Conservation (phyloP, 805 yeast species). For the Blastobotrys terrestris region DNA sequence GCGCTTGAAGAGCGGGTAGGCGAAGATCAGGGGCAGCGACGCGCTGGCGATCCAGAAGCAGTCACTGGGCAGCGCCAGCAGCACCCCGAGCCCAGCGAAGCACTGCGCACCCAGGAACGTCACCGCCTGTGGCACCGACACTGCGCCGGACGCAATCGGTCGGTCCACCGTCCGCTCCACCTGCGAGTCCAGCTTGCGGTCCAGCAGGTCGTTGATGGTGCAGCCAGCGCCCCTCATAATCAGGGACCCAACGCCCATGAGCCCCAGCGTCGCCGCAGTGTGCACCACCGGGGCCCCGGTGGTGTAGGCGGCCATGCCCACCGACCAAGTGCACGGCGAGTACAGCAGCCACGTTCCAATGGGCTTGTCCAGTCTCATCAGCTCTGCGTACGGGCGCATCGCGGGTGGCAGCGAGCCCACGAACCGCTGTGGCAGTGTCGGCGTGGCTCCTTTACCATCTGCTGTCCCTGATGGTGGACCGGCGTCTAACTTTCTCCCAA, state of each 20-base stretch:
- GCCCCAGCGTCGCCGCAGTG: slow-evolving; percentile 53
- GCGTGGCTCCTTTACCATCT: not conserved
- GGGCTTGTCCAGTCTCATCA: slow-evolving; percentile 89
- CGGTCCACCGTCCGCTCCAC: slow-evolving; percentile 85
- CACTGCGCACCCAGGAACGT: slow-evolving; percentile 70
- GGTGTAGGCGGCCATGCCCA: slow-evolving; percentile 78
- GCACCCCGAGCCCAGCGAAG: slow-evolving; percentile 61
- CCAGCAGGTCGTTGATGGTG: slow-evolving; percentile 86
- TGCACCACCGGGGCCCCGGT: slow-evolving; percentile 58
- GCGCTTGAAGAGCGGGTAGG: slow-evolving; percentile 90
- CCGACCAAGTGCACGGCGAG: slow-evolving; percentile 89
- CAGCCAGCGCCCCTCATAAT: slow-evolving; percentile 98
- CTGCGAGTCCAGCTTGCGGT: slow-evolving; percentile 72
- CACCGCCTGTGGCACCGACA: slow-evolving; percentile 62
- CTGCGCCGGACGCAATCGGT: slow-evolving; percentile 89
- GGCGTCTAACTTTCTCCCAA: not conserved
- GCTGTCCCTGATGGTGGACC: slow-evolving; percentile 8
- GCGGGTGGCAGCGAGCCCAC: slow-evolving; percentile 51
- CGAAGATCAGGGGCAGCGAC: slow-evolving; percentile 69
- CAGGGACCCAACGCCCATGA: slow-evolving; percentile 79
- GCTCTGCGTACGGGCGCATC: slow-evolving; percentile 84
- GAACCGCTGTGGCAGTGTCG: slow-evolving; percentile 27
- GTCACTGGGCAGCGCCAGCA: slow-evolving; percentile 67
- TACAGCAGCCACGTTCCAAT: slow-evolving; percentile 85
- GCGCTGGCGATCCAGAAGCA: slow-evolving; percentile 80